These are phyloP conservation scores for Chytriomyces sp. DNA, from an alignment of 192 early-diverging fungal genomes.

Conservation along the genomic window DNA sequence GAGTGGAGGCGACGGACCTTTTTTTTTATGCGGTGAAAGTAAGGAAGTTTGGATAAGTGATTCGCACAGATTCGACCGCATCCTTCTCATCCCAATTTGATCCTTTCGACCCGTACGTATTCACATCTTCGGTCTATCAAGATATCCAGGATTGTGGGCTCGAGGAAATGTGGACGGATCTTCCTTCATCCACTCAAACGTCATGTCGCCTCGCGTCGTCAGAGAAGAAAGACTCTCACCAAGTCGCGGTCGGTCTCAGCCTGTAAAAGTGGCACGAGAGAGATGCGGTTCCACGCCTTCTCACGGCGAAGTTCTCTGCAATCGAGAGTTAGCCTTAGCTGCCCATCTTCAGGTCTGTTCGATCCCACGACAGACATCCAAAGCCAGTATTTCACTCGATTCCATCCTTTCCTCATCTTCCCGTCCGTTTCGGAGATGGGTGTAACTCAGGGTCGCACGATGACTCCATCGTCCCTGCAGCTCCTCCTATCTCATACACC, in stretches of 20 bases:
- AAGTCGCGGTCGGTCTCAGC: constrained; percentile 93
- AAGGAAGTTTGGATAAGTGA: not conserved
- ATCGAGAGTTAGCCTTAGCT: not conserved
- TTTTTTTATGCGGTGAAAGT: constrained; percentile 4
- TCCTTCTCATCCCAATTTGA: no score
- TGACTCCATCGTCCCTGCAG: not conserved
- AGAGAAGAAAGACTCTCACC: constrained; percentile 38
- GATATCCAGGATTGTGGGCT: no score
- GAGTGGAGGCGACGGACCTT: constrained; percentile 67
- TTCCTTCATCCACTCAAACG: not conserved
- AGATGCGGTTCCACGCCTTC: constrained; percentile 90
- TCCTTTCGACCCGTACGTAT: no score
- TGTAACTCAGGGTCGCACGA: no score
- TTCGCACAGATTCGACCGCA: no score
- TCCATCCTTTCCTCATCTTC: constrained; percentile 37
- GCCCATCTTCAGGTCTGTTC: no score
- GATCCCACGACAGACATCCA: not conserved
- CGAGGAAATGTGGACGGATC: no score
- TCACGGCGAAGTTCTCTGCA: constrained; percentile 87
- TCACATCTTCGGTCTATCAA: no score
- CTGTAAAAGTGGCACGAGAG: constrained; percentile 86
- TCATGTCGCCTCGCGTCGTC: not conserved
- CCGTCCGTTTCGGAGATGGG: no score
- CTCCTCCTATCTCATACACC: not conserved
- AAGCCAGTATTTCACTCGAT: not conserved